Base-by-base conservation (phyloP, 495 filamentous ascomycete species). In the Ramalina intermedia region DNA sequence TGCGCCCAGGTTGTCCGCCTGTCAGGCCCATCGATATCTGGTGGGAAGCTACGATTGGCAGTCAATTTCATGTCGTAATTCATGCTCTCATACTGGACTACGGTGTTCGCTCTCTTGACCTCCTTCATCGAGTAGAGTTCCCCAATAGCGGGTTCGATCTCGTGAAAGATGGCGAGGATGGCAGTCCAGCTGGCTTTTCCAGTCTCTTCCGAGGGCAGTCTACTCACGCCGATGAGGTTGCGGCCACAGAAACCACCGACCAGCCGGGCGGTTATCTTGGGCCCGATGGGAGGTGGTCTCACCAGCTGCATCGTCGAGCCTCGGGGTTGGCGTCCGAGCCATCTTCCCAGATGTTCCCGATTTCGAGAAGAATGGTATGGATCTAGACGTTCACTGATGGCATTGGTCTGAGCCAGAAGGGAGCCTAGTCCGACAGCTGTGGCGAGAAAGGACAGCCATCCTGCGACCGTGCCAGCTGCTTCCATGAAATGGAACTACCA, bases 341-440 rank as follows among this genome's bases (percentile, higher is more conserved):
- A 62, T 3, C 50, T 29, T 14, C 61, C 60, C 14, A 64, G 54
- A 46, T 55, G 53, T 45, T 59, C 58, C 4, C 44, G 41, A 9
- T 50, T 54, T 33, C 60, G 58, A 16, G 47, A 54, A 9, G 50
- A 49, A 48, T 57, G 51, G 52, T 54, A 64, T n/a, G 58, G 58
- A 41, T 64, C 61, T 27, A 64, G 46, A 41, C 55, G 48, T 17
- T 57, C 54, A 46, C 54, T 52, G 45, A 63, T 61, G 18, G 61
- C 58, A 46, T 52, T 57, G 2, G 61, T 53, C 24, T 62, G 61
- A 18, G 53, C 49, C 21, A 63, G 55, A 11, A 64, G 39, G 5
- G 58, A 61, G 24, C 61, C 61, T 6, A 64, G 49, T 12, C 60
- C 61, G 23, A 58, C 46, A 8, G 61, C 56, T 13, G 61, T 62